Evolutionary conservation across 2,329 filamentous ascomycete genomes (phyloP).

Genomic region (Aspergillus pseudoviridinutans): DNA sequence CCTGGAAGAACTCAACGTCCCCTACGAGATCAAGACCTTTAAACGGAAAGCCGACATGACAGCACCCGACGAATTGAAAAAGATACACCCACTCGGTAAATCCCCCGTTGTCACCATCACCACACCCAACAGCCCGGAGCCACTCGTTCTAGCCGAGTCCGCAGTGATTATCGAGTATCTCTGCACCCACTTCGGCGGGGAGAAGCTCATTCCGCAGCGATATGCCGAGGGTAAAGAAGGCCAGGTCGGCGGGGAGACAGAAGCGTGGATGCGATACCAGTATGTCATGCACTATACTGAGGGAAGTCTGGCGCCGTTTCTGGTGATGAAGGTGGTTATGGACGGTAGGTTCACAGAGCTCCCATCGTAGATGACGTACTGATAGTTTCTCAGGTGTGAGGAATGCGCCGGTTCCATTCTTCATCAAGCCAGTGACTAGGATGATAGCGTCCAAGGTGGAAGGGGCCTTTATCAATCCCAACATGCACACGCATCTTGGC

Average conservation of each 20-base stretch:
- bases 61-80: conserved; percentile 72
- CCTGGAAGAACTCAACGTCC: conserved; percentile 73
- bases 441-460: conserved; percentile 48
- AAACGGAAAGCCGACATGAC: conserved; percentile 62
- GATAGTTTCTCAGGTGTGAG: conserved; percentile 38
- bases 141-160: conserved; percentile 72
- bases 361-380: neutral
- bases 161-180: conserved; percentile 80
- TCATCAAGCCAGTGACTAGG: conserved; percentile 61
- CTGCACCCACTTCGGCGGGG: conserved; percentile 59
- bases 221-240: conserved; percentile 52
- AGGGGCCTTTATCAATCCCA: conserved; percentile 36
- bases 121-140: conserved; percentile 39
- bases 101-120: conserved; percentile 72
- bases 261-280: conserved; percentile 57
- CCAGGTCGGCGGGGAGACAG: conserved; percentile 54
- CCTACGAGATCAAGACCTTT: conserved; percentile 76
- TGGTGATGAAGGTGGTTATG: conserved; percentile 63
- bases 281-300: conserved; percentile 82
- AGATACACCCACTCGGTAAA: conserved; percentile 82
- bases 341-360: conserved; percentile 40
- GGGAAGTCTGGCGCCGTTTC: conserved; percentile 71
- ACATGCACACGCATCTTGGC: conserved; percentile 39
- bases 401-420: conserved; percentile 60
- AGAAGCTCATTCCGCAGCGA: conserved; percentile 47